Base-by-base conservation (phyloP, 257 asterid species). In the Solanum medicagineum region DNA sequence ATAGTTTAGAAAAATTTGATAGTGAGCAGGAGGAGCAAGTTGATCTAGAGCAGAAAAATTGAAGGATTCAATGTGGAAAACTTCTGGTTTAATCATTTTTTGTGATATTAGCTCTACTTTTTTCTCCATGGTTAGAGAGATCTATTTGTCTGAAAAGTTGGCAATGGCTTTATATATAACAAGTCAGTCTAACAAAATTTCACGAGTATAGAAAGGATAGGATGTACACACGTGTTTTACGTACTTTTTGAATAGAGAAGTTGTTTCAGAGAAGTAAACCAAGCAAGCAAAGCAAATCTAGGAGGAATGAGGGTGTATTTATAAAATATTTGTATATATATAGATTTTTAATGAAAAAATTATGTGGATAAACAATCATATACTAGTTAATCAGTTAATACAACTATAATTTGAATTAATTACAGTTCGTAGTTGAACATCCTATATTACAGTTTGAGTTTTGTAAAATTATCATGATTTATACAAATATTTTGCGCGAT, bases 151-250 rank as follows among this genome's bases (percentile, higher is more conserved):
- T 66, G 17, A 14, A 2, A 66, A 3, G 22, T 29, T 66, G 45
- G 45, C 45, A 29, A 7, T 66, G 65, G 42, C 2, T 63, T 63
- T 12, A 63, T 63, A 24, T 60, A 60, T 0, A 11, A 59, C 3
- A n/a, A 59, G 10, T 0, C 10, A 20, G 7, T 13, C 22, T 7
- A 0, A 1, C 3, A 26, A 26, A 26, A 26, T 26, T 26, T 26
- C 29, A 26, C 2, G 29, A 26, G 66, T 59, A 0, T 20, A 15
- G 2, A 14, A 60, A 60, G 32, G 3, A 0, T n/a, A 20, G 4
- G 0, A 63, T 63, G 0, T 63, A 3, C 0, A 2, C 40, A 36
- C 6, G 6, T 36, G 40, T 36, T 36, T 36, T 36, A 36, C 40
- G 40, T 4, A 36, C 40, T 36, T 36, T 36, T 36, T 36, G 40